Percentiles rank a stretch among this genome's conserved stretches.
These are phyloP conservation scores for Ampelomyces quisqualis DNA, from an alignment of 2,329 filamentous ascomycete genomes.

Conservation along the genomic window DNA sequence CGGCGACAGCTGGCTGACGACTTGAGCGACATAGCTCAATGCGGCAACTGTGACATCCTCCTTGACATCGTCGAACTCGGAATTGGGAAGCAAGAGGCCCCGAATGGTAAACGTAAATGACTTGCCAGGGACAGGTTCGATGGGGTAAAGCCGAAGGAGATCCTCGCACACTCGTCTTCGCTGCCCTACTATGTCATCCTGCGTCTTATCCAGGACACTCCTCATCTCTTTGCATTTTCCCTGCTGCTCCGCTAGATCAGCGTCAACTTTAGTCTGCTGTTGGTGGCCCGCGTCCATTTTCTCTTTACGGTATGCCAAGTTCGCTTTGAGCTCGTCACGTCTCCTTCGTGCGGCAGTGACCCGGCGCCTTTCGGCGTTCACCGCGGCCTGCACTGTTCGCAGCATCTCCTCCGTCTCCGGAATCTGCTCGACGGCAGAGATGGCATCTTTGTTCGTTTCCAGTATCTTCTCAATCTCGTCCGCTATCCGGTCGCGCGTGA, in stretches of 20 bases:
- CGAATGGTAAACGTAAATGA: slow-evolving; percentile 83
- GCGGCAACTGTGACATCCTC: slow-evolving; percentile 78
- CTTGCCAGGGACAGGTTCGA: slow-evolving; percentile 63
- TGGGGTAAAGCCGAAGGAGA: slow-evolving; percentile 74
- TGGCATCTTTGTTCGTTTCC: slow-evolving; percentile 41
- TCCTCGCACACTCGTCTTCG: slow-evolving; percentile 85
- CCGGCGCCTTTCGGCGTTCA: slow-evolving; percentile 65
- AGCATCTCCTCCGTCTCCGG: slow-evolving; percentile 49
- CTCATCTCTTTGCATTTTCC: slow-evolving; percentile 53
- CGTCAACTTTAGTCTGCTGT: slow-evolving; percentile 59
- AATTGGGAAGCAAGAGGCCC: slow-evolving; percentile 75
- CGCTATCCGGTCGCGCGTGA: slow-evolving; percentile 71
- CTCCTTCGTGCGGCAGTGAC: slow-evolving; percentile 63
- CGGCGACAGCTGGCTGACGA: slow-evolving; percentile 74
- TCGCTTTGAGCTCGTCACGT: slow-evolving; percentile 67
- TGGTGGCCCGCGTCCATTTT: slow-evolving; percentile 67
- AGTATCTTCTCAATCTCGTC: slow-evolving; percentile 68
- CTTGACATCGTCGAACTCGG: slow-evolving; percentile 68
- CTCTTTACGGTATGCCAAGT: slow-evolving; percentile 63
- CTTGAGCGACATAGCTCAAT: slow-evolving; percentile 74
- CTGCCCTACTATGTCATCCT: slow-evolving; percentile 76
- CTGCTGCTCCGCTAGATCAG: slow-evolving; percentile 60
- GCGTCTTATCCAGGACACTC: slow-evolving; percentile 57
- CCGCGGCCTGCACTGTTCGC: slow-evolving; percentile 51
- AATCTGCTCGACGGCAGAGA: slow-evolving; percentile 40